Evolutionary conservation across 31 red algal species (phyloP), one percentile per base, ranked within the genome.

Genomic region (Porphyra umbilicalis): DNA sequence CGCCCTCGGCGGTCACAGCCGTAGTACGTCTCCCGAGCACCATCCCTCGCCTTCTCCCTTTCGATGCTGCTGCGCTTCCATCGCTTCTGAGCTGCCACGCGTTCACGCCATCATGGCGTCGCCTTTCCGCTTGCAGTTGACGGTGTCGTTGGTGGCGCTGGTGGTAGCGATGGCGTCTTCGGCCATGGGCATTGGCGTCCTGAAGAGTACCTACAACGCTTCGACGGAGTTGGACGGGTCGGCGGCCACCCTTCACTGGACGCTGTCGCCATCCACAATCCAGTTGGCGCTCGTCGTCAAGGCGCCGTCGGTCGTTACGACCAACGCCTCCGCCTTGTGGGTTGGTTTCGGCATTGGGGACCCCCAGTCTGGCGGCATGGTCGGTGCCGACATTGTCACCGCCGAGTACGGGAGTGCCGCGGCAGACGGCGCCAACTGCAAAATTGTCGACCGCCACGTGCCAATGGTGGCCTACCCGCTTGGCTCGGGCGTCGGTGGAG

Each of bases 381-480:
- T 92, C 71, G 90, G 90, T 9, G 85, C 85, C 25, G 90, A 92
- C 35, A 76, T 92, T 39, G 85, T 92, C 16, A 92, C 85, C 10
- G 90, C 90, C 34, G 81, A 92, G 36, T 92, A 88, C 57, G 13
- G 13, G 42, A 16, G 2, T 3, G 42, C 14, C 42, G 42, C 42
- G 9, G 80, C 34, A 9, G 18, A 77, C 13, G 46, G 35, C 10
- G 75, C 30, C 35, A 9, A 20, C 25, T 92, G 90, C 75, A 36
- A 36, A 31, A 25, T 92, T 0, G 84, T 39, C 7, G 90, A 92
- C 77, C 85, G 90, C n/a, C 86, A 92, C 38, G 90, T 92, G 30
- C 90, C 90, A 13, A 88, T 92, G 44, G 81, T 39, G 32, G 78
- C 90, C 37, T 92, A 76, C 85, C 90, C 90, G 13, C 36, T 84